These are phyloP conservation scores for Miscanthus lutarioriparius DNA, from an alignment of 176 grass and related monocot species.

Conservation along the genomic window DNA sequence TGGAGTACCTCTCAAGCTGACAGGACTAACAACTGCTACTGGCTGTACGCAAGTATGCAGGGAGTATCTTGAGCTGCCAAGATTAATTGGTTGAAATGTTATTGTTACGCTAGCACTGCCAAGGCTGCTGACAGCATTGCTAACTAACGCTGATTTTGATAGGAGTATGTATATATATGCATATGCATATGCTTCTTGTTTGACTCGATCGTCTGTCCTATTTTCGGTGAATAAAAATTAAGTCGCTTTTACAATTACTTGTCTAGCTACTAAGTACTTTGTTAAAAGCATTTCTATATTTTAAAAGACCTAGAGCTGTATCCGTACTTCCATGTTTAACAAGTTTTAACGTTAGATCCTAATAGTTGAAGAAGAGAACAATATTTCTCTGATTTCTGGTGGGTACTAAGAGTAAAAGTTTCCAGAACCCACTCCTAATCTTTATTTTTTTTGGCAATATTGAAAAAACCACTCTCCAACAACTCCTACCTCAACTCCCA, in stretches of 20 bases:
- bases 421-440: too few species aligned
- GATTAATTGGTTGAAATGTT: too few species aligned
- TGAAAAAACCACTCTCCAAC: too few species aligned
- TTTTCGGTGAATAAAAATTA: neutral
- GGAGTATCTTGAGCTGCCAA: too few species aligned
- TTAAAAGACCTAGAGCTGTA: too few species aligned
- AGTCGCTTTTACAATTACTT: neutral
- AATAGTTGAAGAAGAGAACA: too few species aligned
- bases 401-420: too few species aligned
- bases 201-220: neutral
- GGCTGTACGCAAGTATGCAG: neutral
- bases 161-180: neutral
- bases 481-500: too few species aligned
- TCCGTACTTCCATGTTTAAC: too few species aligned
- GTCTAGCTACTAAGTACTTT: neutral
- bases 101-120: neutral
- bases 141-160: neutral
- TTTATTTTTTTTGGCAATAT: too few species aligned
- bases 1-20: neutral
- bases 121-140: neutral
- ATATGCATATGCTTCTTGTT: neutral
- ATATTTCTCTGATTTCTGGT: too few species aligned
- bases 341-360: too few species aligned
- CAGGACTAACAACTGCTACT: conserved; percentile 3
- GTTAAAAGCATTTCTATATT: neutral